Evolutionary conservation across 805 yeast species (phyloP), one percentile per base, ranked within the genome.

Genomic region (Teunomyces panamensis): DNA sequence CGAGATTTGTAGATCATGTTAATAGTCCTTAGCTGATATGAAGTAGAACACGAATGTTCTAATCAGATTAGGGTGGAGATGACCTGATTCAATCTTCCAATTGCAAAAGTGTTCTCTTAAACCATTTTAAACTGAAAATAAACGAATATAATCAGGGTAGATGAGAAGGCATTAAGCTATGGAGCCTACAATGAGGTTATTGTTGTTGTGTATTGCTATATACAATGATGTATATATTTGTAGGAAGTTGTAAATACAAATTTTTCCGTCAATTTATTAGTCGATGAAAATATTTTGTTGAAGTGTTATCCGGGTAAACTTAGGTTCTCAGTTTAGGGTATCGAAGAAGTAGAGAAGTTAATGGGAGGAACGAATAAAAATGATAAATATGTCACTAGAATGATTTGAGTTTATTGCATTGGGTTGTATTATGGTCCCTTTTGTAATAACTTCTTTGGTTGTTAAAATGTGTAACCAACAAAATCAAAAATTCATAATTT

Each of bases 61-160:
- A 37, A 49, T 48, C 52, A 47, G 43, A 47, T 51, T 68, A 69
- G 78, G 78, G 78, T 73, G 78, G 78, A 73, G 73, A 62, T 64
- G 77, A 73, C 57, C 76, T 44, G 49, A 37, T 27, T 68, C 60
- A 51, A 50, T 73, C 51, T 72, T 58, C 75, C 76, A 69, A 63
- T 58, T 53, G 69, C 77, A 71, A 68, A 67, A 69, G 75, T 70
- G 66, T 69, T 70, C 75, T 62, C 76, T 54, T 66, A 44, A 39
- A 68, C 76, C 77, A 72, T 53, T 70, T 73, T 73, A 71, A 57
- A 72, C 77, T 72, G 76, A 62, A 66, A 62, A 68, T 71, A 73
- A 73, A 53, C 73, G 78, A 73, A 73, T 73, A 71, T 67, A 51
- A 62, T 62, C 76, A 73, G 78, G 75, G 74, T 63, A 58, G 56